Evolutionary conservation across 176 grass and related monocot species (phyloP).

Genomic region (Triticum dicoccoides): DNA sequence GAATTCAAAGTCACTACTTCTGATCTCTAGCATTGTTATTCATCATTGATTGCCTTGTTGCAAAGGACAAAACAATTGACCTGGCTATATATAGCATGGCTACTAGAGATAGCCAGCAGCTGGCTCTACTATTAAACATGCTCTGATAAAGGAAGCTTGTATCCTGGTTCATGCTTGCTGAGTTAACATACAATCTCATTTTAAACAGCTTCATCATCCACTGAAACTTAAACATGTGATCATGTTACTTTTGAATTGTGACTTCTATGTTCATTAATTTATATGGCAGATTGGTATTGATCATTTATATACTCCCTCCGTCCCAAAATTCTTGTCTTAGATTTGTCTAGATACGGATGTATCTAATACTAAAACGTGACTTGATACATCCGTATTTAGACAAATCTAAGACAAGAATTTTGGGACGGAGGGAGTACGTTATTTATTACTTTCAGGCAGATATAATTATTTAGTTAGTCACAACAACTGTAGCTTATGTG

Average conservation of each 20-base stretch:
- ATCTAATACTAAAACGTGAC: too few species aligned
- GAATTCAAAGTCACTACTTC: not conserved
- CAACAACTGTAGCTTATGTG: not conserved
- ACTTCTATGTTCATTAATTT: conserved; percentile 7
- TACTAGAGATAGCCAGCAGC: too few species aligned
- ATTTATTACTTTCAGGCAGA: not conserved
- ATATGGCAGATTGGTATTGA: conserved; percentile 4
- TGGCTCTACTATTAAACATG: too few species aligned
- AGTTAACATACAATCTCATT: conserved; percentile 7
- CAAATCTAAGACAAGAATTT: too few species aligned
- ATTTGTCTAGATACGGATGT: too few species aligned
- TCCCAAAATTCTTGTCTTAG: too few species aligned
- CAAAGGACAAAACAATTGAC: not conserved
- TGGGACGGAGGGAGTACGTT: too few species aligned
- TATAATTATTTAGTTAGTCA: conserved; percentile 1
- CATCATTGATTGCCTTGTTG: not conserved
- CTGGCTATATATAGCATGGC: conserved; percentile 17
- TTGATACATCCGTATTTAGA: too few species aligned
- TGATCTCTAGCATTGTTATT: not conserved
- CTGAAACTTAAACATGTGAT: not conserved
- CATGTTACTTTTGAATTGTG: not conserved
- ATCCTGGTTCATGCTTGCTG: not conserved
- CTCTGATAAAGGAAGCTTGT: conserved; percentile 9
- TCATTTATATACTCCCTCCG: not conserved
- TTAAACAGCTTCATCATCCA: conserved; percentile 12